These are phyloP conservation scores for Ajuga chamaepitys DNA, from an alignment of 257 asterid genomes.

Conservation along the genomic window DNA sequence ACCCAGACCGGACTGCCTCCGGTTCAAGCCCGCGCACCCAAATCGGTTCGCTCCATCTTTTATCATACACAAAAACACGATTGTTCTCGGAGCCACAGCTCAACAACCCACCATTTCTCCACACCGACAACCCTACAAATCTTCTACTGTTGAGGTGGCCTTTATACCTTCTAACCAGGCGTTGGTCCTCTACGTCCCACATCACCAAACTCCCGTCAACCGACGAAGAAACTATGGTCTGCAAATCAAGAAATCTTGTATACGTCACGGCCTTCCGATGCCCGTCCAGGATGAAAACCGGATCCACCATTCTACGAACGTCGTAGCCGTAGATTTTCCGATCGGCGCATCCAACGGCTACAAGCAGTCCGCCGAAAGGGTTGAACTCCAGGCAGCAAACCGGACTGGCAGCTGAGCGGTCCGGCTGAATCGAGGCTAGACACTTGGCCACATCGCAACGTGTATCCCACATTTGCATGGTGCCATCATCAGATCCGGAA, in stretches of 20 bases:
- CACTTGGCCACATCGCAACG: conserved; percentile 42
- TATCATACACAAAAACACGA: conserved; percentile 69
- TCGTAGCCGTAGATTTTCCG: conserved; percentile 60
- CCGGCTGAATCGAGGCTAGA: conserved; percentile 43
- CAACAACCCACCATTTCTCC: conserved; percentile 67
- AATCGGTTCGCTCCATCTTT: conserved; percentile 77
- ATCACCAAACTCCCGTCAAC: conserved; percentile 65
- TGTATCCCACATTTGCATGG: conserved; percentile 91
- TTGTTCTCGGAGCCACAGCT: conserved; percentile 86
- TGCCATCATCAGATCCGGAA: conserved; percentile 91
- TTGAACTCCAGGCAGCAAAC: conserved; percentile 78
- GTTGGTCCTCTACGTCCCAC: conserved; percentile 47
- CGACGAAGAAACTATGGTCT: conserved; percentile 53
- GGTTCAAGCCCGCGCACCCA: conserved; percentile 54
- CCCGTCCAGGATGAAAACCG: conserved; percentile 50
- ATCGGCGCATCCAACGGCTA: conserved; percentile 76
- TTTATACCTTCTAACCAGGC: conserved; percentile 37
- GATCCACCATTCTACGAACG: conserved; percentile 37
- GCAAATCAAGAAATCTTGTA: conserved; percentile 38
- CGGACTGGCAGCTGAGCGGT: conserved; percentile 35
- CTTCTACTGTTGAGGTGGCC: conserved; percentile 71
- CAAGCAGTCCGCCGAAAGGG: conserved; percentile 40
- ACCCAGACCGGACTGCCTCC: background rate
- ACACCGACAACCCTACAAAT: conserved; percentile 77
- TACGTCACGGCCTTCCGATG: conserved; percentile 68